phyloP scores from a whole-genome alignment of 2,329 filamentous ascomycete genomes.

The Biscogniauxia sp. region DNA sequence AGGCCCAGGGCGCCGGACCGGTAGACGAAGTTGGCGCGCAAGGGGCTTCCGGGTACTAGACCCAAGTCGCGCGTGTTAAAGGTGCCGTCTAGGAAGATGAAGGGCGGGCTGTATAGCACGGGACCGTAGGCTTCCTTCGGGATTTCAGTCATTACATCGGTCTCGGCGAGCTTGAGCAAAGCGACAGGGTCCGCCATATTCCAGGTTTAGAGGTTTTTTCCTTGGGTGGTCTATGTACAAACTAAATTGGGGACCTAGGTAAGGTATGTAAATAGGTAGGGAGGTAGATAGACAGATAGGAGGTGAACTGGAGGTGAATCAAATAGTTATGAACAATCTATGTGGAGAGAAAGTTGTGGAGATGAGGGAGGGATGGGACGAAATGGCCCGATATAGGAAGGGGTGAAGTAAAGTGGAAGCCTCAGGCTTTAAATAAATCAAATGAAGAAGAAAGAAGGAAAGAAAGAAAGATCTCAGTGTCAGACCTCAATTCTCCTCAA shows the following conservation, averaged over 20 bases:
- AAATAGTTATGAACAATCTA: neutral
- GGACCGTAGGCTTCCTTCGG: conserved; percentile 35
- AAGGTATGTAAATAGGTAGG: neutral
- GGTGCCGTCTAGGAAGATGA: conserved; percentile 44
- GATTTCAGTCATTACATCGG: conserved; percentile 40
- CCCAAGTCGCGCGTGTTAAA: conserved; percentile 54
- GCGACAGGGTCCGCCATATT: conserved; percentile 28
- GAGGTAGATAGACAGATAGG: neutral
- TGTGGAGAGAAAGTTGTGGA: neutral
- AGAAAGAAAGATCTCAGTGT: too few relatives aligned
- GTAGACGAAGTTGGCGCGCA: conserved; percentile 43
- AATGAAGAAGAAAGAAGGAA: too few relatives aligned
- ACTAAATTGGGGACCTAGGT: neutral
- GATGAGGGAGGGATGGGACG: neutral
- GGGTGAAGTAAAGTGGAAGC: too few relatives aligned
- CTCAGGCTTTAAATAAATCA: neutral
- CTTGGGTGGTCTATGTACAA: neutral
- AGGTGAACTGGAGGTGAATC: too few relatives aligned
- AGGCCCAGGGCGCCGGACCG: conserved; percentile 45
- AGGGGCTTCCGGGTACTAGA: conserved; percentile 38
- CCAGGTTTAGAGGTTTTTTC: conserved; percentile 3
- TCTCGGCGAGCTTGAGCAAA: conserved; percentile 40
- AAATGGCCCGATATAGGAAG: neutral
- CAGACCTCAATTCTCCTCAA: too few relatives aligned
- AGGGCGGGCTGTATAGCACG: conserved; percentile 42